Base-by-base conservation (phyloP, 1,284 basidiomycete species). In the Ceratobasidium sp. region DNA sequence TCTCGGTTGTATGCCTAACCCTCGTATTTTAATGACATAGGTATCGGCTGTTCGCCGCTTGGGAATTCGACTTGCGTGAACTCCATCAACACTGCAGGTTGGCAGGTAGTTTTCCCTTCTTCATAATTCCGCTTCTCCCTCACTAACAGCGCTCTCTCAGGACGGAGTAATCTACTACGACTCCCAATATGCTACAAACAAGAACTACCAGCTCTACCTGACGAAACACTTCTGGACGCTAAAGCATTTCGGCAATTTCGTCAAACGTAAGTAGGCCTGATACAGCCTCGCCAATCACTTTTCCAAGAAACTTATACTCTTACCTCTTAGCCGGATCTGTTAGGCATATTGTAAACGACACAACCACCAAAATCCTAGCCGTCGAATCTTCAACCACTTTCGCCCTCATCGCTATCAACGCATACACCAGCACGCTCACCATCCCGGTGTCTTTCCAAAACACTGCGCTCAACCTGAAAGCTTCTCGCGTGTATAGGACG, bases 31-130 rank as follows among this genome's bases (percentile, higher is more conserved):
- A 41, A 28, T 16, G 5, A 6, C 14, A 13, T 13, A 70, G 67
- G 30, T 9, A 77, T 79, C 14, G 79, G 79, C 1, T 78, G 76
- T 47, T 73, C 75, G 23, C 77, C 78, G 72, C 77, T 64, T 13
- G 46, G 59, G 43, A 76, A 77, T 52, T 23, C 66, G 1, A 61
- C 58, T 11, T 78, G 77, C 52, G 72, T 62, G 16, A 74, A 46
- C 13, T 58, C 66, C 2, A 74, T 72, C 23, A 77, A 79, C 57
- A 32, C 67, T 3, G 44, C 75, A 9, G 78, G 77, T 3, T 78
- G 76, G 76, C 76, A 78, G 49, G 77, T 77, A 58, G 72, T 75
- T 26, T 58, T 73, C 30, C 32, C n/a, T n/a, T 9, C 5, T 9
- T 2, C 11, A 49, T 35, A 28, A 14, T 32, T 43, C 14, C 14